Percentiles rank a stretch among this genome's conserved stretches.
These are phyloP conservation scores for Pholiota molesta DNA, from an alignment of 768 basidiomycete genomes.

Conservation along the genomic window DNA sequence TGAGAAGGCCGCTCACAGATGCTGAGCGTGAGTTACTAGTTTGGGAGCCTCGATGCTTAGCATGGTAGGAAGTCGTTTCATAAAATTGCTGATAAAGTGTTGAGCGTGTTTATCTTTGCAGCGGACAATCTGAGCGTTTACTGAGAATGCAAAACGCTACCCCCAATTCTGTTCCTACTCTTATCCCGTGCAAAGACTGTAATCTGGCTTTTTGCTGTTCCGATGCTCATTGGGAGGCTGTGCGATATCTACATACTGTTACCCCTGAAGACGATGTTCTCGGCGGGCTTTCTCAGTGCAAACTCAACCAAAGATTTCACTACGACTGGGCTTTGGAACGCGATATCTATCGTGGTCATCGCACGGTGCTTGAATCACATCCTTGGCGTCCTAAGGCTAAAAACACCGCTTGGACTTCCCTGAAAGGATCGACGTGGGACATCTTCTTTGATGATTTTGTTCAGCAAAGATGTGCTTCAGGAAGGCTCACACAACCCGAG, in stretches of 20 bases:
- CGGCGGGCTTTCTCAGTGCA: no score
- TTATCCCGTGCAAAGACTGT: conserved; percentile 30
- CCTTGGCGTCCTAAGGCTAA: conserved; percentile 27
- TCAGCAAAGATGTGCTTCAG: no score
- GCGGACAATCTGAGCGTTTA: conserved; percentile 32
- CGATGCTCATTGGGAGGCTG: conserved; percentile 26
- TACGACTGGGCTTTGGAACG: conserved; percentile 18
- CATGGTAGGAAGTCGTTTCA: conserved; percentile 25
- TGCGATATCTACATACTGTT: conserved; percentile 19
- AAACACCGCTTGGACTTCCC: conserved; percentile 28
- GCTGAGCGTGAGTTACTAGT: conserved; percentile 29
- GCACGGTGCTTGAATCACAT: no score
- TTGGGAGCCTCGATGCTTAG: conserved; percentile 33
- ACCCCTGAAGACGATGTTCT: no score
- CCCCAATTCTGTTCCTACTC: conserved; percentile 1
- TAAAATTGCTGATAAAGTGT: background rate
- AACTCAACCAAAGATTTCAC: no score
- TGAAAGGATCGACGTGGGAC: conserved; percentile 27
- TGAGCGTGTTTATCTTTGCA: conserved; percentile 2
- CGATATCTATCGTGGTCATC: conserved; percentile 26
- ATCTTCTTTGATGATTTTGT: conserved; percentile 22
- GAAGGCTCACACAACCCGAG: no score
- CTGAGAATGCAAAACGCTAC: conserved; percentile 20
- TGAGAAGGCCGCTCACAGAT: conserved; percentile 16
- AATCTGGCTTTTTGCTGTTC: conserved; percentile 32